Evolutionary conservation across 306 rosid genomes (phyloP), one percentile per base, ranked within the genome.

Genomic region (Oemleria cerasiformis): DNA sequence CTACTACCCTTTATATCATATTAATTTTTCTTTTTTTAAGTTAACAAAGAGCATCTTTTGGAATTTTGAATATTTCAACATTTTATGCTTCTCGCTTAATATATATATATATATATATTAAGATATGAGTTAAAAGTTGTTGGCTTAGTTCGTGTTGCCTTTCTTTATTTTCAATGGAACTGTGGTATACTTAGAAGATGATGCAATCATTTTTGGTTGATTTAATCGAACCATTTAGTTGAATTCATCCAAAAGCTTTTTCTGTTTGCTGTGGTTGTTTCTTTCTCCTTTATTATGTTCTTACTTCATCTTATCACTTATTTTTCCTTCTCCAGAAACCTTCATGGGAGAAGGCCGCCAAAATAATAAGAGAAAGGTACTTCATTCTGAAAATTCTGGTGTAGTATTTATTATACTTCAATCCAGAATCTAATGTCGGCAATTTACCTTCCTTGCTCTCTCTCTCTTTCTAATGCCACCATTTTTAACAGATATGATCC

Each of bases 301-400:
- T 40, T 77, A 50, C 60, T 47, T 78, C 20, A 23, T 68, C 43
- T 73, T 69, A 66, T 77, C 72, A 74, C 61, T 57, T 13, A 13
- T 12, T 4, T 16, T 49, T 72, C 77, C 63, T 78, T 55, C 67
- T 76, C 67, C 91, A 94, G 99, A 94, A 89, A 91, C 96, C 96
- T 67, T 86, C 99, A 63, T 94, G 99, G 99, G 99, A 94, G 83
- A 94, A 87, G 86, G 83, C 95, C 4, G 92, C 96, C 73, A 89
- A 83, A 78, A 76, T 76, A 69, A 86, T 88, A 38, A 82, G 83
- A 86, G 96, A 94, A 75, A 94, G 97, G 99, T 94, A 75, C 70
- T 66, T 57, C 71, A 65, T 65, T 70, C 71, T 70, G 63, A 53
- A 49, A 41, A 66, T 30, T 78, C 67, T 82, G 63, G 66, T 42